Conservation (phyloP, 2,329 filamentous ascomycete species). For the Thyridium curvatum region DNA sequence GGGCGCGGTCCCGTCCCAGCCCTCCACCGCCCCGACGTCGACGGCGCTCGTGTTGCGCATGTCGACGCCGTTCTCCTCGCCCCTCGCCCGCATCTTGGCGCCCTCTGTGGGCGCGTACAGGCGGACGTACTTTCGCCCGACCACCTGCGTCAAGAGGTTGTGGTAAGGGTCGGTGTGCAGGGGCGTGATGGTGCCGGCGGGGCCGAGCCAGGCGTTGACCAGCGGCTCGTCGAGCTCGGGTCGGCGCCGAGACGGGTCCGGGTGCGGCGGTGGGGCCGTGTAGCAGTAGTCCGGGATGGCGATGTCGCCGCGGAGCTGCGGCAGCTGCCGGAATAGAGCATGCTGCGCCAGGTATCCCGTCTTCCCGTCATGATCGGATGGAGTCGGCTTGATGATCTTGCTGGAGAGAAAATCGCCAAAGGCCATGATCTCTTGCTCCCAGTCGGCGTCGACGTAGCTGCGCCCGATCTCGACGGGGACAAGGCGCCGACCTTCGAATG, state of each 20-base stretch:
- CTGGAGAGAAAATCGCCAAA: conserved; percentile 64
- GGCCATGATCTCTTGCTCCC: conserved; percentile 75
- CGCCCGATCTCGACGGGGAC: conserved; percentile 83
- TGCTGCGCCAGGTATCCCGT: conserved; percentile 89
- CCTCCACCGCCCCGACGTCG: conserved; percentile 67
- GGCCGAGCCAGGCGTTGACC: conserved; percentile 91
- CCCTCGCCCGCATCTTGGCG: conserved; percentile 51
- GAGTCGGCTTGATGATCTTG: not conserved
- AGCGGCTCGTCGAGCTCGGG: conserved; percentile 51
- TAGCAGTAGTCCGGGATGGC: conserved; percentile 80
- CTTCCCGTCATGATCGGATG: conserved; percentile 1
- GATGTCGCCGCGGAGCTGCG: conserved; percentile 69
- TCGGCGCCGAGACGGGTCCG: conserved; percentile 21
- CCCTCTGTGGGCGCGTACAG: conserved; percentile 69
- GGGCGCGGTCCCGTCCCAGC: conserved; percentile 37
- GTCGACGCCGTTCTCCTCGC: conserved; percentile 65
- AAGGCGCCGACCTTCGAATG: conserved; percentile 69
- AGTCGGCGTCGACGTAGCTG: conserved; percentile 79
- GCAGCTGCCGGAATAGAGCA: conserved; percentile 78
- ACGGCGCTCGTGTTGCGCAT: conserved; percentile 87
- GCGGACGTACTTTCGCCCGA: conserved; percentile 86
- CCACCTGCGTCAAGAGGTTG: conserved; percentile 84
- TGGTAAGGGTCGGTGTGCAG: conserved; percentile 92
- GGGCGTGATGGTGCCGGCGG: conserved; percentile 80
- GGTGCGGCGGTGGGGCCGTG: conserved; percentile 55